Base-by-base conservation (phyloP, 2,329 filamentous ascomycete species). In the Penicillium expansum region DNA sequence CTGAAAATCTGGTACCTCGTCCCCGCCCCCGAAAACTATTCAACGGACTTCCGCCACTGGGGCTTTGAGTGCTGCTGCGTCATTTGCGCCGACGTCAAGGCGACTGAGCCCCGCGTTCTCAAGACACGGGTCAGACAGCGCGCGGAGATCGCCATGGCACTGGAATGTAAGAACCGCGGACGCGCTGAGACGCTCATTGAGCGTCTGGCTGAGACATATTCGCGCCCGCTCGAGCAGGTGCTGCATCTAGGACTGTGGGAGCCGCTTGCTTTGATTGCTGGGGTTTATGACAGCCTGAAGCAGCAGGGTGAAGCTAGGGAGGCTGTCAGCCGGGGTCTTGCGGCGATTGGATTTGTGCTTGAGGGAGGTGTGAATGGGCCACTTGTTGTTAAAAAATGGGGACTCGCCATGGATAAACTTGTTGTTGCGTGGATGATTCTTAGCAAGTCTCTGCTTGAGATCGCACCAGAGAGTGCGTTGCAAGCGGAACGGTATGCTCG, bases 1-100 rank as follows among this genome's bases (percentile, higher is more conserved):
- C 59, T 85, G 5, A 61, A 62, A 2, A 76, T 79, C 52, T 61
- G 60, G 39, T 83, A 83, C 57, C 54, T 57, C 1, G 9, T 45
- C 2, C 65, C 71, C 1, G 11, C 42, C 9, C n/a, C 35, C 44
- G 13, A 32, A 37, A 1, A 32, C 48, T 18, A 38, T 14, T 35
- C 38, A 13, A 44, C 20, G 1, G 20, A 62, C 6, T 27, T 60
- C 22, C 2, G 48, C 13, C 53, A 62, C 37, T 71, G 68, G 68
- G 57, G 59, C 1, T 68, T 69, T 43, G 55, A 62, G 14, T 70
- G 65, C 32, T 44, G 43, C 29, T 69, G 62, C 38, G 7, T 14
- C 1, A 62, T 69, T 5, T 71, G 68, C 41, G 38, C 53, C n/a
- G 66, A 67, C 24, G 11, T 53, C 11, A 29, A 53, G 8, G 20